Percentiles rank a stretch among this genome's conserved stretches.
phyloP scores from a whole-genome alignment of 257 asterid species.

The Solanum virginianum region DNA sequence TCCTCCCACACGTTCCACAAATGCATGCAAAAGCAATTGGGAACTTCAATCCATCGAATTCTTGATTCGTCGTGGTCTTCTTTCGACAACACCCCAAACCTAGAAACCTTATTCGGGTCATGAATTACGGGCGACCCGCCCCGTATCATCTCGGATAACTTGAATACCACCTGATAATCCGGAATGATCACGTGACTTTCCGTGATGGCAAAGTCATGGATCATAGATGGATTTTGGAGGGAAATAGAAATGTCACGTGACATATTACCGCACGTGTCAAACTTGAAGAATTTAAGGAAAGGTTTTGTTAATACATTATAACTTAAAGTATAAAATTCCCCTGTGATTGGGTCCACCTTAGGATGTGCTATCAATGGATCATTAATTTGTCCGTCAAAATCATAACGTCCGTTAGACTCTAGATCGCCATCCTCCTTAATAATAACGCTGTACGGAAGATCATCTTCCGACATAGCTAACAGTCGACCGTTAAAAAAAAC shows the following conservation, averaged over 20 bases:
- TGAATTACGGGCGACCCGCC: slow-evolving; percentile 36
- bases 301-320: slow-evolving; percentile 30
- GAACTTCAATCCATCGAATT: slow-evolving; percentile 44
- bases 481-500: slow-evolving; percentile 37
- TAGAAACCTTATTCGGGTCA: slow-evolving; percentile 24
- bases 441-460: slow-evolving; percentile 33
- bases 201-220: slow-evolving; percentile 52
- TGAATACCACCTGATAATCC: slow-evolving; percentile 51
- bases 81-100: slow-evolving; percentile 35
- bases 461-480: slow-evolving; percentile 52
- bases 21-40: slow-evolving; percentile 42
- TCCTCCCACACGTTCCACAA: slow-evolving; percentile 70
- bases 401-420: slow-evolving; percentile 27
- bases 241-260: slow-evolving; percentile 33
- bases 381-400: slow-evolving; percentile 28
- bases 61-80: slow-evolving; percentile 15
- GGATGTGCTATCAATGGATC: slow-evolving; percentile 51
- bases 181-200: slow-evolving; percentile 48
- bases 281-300: slow-evolving; percentile 32
- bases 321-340: slow-evolving; percentile 38
- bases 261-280: slow-evolving; percentile 20
- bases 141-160: slow-evolving; percentile 34
- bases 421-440: slow-evolving; percentile 31
- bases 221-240: slow-evolving; percentile 33
- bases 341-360: slow-evolving; percentile 42